Evolutionary conservation across 495 filamentous ascomycete species (phyloP).

Genomic region (Antarctomyces pellizariae): DNA sequence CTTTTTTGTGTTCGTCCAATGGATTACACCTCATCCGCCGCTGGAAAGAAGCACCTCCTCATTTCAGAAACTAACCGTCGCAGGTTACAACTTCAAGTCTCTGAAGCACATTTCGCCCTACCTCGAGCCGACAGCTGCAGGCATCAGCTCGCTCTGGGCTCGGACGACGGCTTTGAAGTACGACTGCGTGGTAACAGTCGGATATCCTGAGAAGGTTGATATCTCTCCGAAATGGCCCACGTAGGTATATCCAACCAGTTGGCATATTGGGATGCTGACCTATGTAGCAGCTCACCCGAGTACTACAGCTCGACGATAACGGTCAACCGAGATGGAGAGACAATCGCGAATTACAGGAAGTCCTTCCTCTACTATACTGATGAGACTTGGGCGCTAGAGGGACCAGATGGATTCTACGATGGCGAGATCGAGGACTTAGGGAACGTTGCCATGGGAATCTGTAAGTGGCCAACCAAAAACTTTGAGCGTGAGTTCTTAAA

Average conservation of each 20-base stretch:
- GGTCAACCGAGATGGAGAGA: constrained; percentile 46
- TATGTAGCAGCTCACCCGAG: too few species aligned
- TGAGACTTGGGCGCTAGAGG: constrained; percentile 74
- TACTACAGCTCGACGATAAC: constrained; percentile 72
- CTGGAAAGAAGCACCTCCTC: too few species aligned
- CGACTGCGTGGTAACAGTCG: constrained; percentile 61
- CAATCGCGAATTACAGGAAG: constrained; percentile 72
- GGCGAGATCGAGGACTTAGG: constrained; percentile 26
- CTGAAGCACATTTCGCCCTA: constrained; percentile 51
- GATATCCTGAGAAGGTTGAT: constrained; percentile 58
- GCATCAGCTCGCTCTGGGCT: constrained; percentile 64
- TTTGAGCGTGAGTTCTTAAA: constrained; percentile 5
- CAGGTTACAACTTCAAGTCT: constrained; percentile 83
- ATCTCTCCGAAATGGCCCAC: constrained; percentile 17
- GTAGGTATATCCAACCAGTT: too few species aligned
- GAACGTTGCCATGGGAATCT: constrained; percentile 67
- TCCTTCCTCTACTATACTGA: constrained; percentile 78
- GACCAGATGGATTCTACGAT: constrained; percentile 33
- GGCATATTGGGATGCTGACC: too few species aligned
- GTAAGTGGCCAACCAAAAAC: constrained; percentile 20
- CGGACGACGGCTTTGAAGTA: constrained; percentile 43
- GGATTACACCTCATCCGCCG: too few species aligned
- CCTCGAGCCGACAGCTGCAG: constrained; percentile 55
- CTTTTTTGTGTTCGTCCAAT: too few species aligned
- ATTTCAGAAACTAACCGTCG: constrained; percentile 4